phyloP scores from a whole-genome alignment of 257 asterid genomes.

The Capsicum chinense region DNA sequence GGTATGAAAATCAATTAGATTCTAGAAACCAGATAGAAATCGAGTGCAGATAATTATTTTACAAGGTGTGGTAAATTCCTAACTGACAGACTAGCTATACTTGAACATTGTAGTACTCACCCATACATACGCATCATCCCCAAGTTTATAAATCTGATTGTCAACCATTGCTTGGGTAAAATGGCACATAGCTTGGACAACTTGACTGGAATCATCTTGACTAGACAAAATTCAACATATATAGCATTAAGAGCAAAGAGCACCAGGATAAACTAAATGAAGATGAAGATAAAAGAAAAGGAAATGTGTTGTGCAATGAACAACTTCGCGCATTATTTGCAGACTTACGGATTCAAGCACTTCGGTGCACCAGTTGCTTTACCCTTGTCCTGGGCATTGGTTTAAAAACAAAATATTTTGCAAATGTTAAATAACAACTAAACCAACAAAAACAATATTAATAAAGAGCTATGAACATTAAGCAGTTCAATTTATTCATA shows the following conservation, averaged over 20 bases:
- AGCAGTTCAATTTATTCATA: too few species aligned
- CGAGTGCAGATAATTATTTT: neutral
- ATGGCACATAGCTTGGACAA: conserved; percentile 56
- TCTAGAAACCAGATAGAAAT: neutral
- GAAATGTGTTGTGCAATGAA: neutral
- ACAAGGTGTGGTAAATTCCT: neutral
- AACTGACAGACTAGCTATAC: neutral
- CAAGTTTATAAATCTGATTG: conserved; percentile 47
- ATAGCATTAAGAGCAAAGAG: neutral
- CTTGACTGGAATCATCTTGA: conserved; percentile 34
- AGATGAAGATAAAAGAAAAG: neutral
- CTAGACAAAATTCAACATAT: conserved; percentile 22
- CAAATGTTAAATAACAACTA: neutral
- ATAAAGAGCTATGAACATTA: neutral
- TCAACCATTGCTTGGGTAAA: conserved; percentile 58
- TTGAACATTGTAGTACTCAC: conserved; percentile 38
- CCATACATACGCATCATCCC: conserved; percentile 72
- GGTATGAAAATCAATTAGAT: neutral
- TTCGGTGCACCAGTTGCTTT: neutral
- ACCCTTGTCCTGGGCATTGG: neutral
- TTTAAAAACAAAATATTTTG: neutral
- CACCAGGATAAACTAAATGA: neutral
- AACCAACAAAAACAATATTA: neutral
- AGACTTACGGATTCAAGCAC: conserved; percentile 15
- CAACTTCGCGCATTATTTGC: neutral